Evolutionary conservation across 352 stramenopile genomes (phyloP).

Genomic region (Phytopythium chamaehyphon): DNA sequence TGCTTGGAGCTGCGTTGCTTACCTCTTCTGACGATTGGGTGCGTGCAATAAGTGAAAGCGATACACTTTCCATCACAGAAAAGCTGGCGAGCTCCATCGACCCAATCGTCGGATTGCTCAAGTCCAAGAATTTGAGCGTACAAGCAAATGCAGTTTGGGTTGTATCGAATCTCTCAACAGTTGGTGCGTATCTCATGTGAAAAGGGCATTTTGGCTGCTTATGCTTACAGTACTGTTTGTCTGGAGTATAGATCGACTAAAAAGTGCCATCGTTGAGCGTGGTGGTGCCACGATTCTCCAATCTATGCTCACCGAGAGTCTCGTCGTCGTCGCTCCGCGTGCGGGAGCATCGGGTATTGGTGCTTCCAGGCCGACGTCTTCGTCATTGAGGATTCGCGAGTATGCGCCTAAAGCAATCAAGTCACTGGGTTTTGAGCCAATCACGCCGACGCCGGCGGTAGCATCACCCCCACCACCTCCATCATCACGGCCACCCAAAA

Average conservation of each 20-base stretch:
- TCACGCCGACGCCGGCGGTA: conserved; percentile 12
- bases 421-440: conserved; percentile 51
- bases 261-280: conserved; percentile 38
- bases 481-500: background rate
- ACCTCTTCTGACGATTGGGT: conserved; percentile 19
- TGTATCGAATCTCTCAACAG: conserved; percentile 62
- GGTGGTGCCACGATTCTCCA: conserved; percentile 59
- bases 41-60: conserved; percentile 20
- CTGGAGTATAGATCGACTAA: conserved; percentile 40
- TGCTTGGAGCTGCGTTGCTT: conserved; percentile 62
- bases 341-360: background rate
- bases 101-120: conserved; percentile 39
- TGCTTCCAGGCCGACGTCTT: conserved; percentile 37
- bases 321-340: conserved; percentile 6
- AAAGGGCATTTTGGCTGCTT: too few species aligned
- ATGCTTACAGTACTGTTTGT: too few species aligned
- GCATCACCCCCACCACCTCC: conserved; percentile 4
- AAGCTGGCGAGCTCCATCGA: conserved; percentile 35
- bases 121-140: conserved; percentile 44
- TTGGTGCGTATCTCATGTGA: conserved; percentile 30
- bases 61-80: conserved; percentile 7
- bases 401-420: conserved; percentile 75
- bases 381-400: conserved; percentile 67
- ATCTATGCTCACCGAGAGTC: conserved; percentile 54
- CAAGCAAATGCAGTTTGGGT: conserved; percentile 77